phyloP scores from a whole-genome alignment of 1,284 basidiomycete genomes.

The Meripilus lineatus region DNA sequence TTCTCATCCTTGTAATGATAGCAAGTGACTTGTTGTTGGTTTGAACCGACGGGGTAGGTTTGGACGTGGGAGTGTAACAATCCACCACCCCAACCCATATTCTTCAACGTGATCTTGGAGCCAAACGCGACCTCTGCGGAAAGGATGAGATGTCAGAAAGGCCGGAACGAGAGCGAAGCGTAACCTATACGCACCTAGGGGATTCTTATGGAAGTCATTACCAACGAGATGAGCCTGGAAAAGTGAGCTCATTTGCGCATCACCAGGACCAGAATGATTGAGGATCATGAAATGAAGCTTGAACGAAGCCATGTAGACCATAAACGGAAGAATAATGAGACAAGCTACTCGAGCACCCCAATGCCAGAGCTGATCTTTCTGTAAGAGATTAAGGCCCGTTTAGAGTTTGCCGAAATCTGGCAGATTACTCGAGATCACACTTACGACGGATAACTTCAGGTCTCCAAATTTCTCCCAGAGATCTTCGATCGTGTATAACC shows the following conservation, averaged over 20 bases:
- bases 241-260: slow-evolving; percentile 97
- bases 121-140: slow-evolving; percentile 81
- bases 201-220: slow-evolving; percentile 88
- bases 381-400: no score
- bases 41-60: slow-evolving; percentile 88
- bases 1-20: slow-evolving; percentile 99
- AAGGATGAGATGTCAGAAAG: slow-evolving; percentile 4
- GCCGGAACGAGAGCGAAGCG: background rate
- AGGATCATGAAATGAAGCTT: slow-evolving; percentile 95
- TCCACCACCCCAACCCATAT: slow-evolving; percentile 97
- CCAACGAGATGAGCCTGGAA: slow-evolving; percentile 97
- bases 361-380: slow-evolving; percentile 84
- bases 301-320: slow-evolving; percentile 93
- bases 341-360: slow-evolving; percentile 87
- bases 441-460: slow-evolving; percentile 82
- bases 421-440: slow-evolving; percentile 24
- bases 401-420: slow-evolving; percentile 6
- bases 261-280: slow-evolving; percentile 92
- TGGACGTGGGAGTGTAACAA: slow-evolving; percentile 96
- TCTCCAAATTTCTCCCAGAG: slow-evolving; percentile 99
- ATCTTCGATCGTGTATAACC: slow-evolving; percentile 95
- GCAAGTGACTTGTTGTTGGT: slow-evolving; percentile 97
- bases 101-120: slow-evolving; percentile 91
- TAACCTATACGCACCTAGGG: slow-evolving; percentile 55
- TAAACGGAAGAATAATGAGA: slow-evolving; percentile 84